Conservation (phyloP, 176 grass and related monocot species). For the Eragrostis nindensis region DNA sequence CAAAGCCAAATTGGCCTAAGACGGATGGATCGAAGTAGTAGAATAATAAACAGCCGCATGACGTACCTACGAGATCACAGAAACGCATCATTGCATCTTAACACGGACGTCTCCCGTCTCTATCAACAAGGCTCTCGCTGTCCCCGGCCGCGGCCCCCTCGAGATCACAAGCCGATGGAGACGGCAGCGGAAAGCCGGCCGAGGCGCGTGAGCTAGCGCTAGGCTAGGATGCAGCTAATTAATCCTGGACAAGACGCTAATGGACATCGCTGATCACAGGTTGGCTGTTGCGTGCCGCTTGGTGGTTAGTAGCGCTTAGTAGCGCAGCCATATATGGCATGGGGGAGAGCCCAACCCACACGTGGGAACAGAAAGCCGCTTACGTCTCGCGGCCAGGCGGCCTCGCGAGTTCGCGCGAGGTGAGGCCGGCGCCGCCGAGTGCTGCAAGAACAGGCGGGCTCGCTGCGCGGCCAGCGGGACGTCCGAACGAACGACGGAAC, state of each 20-base stretch:
- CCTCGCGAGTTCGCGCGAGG: not conserved
- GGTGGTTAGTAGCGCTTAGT: too few relatives aligned
- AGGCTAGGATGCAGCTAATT: not conserved
- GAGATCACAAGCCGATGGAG: conserved; percentile 42
- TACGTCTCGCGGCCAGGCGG: not conserved
- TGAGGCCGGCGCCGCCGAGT: too few relatives aligned
- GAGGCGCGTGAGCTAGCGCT: not conserved
- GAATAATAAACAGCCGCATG: not conserved
- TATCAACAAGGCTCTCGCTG: conserved; percentile 41
- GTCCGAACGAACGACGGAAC: conserved; percentile 30
- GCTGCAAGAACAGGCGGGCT: too few relatives aligned
- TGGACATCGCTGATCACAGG: conserved; percentile 55
- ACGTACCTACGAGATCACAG: conserved; percentile 17
- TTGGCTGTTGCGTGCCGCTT: conserved; percentile 30
- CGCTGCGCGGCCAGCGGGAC: conserved; percentile 26
- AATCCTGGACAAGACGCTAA: conserved; percentile 48
- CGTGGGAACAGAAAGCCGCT: conserved; percentile 39
- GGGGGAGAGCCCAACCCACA: not conserved
- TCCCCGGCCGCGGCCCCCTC: not conserved
- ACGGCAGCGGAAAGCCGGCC: not conserved
- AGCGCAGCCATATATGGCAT: not conserved
- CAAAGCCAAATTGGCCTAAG: conserved; percentile 16
- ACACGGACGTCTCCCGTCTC: conserved; percentile 26
- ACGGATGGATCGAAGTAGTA: not conserved
- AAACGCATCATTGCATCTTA: conserved; percentile 34